These are phyloP conservation scores for Symmetrospora coprosmae DNA, from an alignment of 768 basidiomycete genomes.

Conservation along the genomic window DNA sequence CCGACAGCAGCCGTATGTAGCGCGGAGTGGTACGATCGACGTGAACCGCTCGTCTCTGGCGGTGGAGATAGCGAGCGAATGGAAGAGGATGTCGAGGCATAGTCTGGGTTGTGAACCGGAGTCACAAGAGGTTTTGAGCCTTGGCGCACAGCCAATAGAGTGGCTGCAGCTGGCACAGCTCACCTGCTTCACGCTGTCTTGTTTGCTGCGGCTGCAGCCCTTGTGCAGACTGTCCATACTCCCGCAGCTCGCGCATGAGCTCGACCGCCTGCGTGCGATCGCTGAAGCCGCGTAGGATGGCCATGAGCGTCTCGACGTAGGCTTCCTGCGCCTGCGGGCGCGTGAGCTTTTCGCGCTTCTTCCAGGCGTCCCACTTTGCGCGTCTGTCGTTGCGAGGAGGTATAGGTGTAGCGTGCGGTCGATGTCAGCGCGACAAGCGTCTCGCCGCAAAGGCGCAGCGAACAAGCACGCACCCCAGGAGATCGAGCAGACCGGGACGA, in stretches of 20 bases:
- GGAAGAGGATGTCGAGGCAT: conserved; percentile 5
- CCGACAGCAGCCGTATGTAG: not conserved
- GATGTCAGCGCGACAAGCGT: no score
- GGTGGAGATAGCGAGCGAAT: conserved; percentile 7
- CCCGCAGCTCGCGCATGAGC: conserved; percentile 1
- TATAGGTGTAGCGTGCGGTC: no score
- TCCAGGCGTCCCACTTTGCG: conserved; percentile 21
- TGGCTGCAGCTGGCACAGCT: no score
- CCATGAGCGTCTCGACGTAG: conserved; percentile 11
- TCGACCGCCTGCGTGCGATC: not conserved
- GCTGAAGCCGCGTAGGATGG: conserved; percentile 8
- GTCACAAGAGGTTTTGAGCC: no score
- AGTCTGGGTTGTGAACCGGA: not conserved
- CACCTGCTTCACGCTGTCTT: no score
- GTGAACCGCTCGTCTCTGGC: conserved; percentile 4
- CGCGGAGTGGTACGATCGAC: conserved; percentile 9
- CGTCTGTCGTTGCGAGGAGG: no score
- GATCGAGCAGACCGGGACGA: conserved; percentile 4
- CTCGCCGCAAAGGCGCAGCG: no score
- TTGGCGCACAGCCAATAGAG: no score
- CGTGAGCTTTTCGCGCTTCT: conserved; percentile 5
- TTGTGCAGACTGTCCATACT: not conserved
- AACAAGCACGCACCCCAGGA: no score
- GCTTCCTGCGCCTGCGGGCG: conserved; percentile 3
- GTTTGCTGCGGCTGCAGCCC: no score